Percentiles rank a stretch among this genome's conserved stretches.
Conservation (phyloP, 83 land plant genomes). For the Isoetes engelmannii region DNA sequence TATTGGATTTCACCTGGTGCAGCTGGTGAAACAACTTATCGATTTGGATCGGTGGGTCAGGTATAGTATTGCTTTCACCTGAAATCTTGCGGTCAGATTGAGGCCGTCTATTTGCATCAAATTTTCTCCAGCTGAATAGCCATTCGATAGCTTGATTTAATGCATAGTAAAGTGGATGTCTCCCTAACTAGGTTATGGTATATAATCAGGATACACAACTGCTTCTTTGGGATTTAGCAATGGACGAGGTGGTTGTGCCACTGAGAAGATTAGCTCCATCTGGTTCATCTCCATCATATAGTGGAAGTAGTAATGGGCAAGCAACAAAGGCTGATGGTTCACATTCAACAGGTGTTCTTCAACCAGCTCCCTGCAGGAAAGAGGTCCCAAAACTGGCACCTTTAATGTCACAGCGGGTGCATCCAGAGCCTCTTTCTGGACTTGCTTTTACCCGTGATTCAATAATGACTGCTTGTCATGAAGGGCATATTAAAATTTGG, state of each 20-base stretch:
- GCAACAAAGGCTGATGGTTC: conserved; percentile 59
- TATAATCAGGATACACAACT: conserved; percentile 73
- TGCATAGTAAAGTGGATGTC: not conserved
- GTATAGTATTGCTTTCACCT: too few species aligned
- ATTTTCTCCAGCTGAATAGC: too few species aligned
- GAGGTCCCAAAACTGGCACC: conserved; percentile 96
- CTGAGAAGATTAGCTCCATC: conserved; percentile 46
- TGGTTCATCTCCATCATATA: conserved; percentile 68
- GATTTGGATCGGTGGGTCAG: too few species aligned
- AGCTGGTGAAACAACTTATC: too few species aligned
- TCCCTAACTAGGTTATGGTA: too few species aligned
- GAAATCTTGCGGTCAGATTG: too few species aligned
- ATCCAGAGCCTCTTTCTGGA: conserved; percentile 90
- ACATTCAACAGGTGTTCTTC: conserved; percentile 55
- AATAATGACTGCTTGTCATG: conserved; percentile 69
- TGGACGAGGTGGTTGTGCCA: conserved; percentile 90
- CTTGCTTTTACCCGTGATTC: conserved; percentile 71
- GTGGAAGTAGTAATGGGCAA: conserved; percentile 53
- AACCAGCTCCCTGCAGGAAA: conserved; percentile 79
- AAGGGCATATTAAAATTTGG: conserved; percentile 89
- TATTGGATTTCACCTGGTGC: too few species aligned
- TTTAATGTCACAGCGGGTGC: conserved; percentile 79
- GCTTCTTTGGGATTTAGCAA: conserved; percentile 84
- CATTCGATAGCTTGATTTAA: not conserved
- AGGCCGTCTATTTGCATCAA: too few species aligned